These are phyloP conservation scores for Acanthamoeba sp. DNA, from an alignment of 208 protist species.

Conservation along the genomic window DNA sequence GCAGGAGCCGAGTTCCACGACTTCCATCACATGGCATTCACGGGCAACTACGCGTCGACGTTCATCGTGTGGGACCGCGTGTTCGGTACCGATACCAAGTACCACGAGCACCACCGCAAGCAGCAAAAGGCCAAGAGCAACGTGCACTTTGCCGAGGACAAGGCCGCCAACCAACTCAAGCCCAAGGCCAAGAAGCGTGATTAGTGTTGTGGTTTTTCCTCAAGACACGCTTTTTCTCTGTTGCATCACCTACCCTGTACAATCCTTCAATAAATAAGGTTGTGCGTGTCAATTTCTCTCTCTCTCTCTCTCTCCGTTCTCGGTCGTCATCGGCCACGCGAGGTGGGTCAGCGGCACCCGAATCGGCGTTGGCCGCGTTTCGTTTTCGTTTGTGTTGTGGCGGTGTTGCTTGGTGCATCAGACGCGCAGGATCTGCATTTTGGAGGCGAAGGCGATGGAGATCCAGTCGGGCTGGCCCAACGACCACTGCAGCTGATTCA, in stretches of 20 bases:
- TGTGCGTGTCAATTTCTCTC: too few relatives aligned
- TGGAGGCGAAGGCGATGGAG: conserved; percentile 87
- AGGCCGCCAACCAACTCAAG: not conserved
- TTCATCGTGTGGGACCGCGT: conserved; percentile 81
- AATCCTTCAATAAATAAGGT: too few relatives aligned
- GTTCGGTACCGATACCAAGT: conserved; percentile 82
- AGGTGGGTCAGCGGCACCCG: too few relatives aligned
- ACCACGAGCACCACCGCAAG: conserved; percentile 56
- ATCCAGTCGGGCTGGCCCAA: conserved; percentile 90
- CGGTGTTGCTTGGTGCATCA: not conserved
- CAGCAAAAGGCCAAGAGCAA: not conserved
- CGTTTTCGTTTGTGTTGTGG: not conserved
- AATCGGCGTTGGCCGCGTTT: too few relatives aligned
- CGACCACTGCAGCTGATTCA: conserved; percentile 94
- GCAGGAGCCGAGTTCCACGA: conserved; percentile 80
- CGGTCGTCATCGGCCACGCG: too few relatives aligned
- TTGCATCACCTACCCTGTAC: too few relatives aligned
- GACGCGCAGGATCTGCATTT: conserved; percentile 90
- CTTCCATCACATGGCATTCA: conserved; percentile 83
- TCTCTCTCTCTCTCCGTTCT: too few relatives aligned
- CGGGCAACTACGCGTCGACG: conserved; percentile 82
- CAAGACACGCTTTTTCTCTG: too few relatives aligned
- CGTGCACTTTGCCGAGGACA: not conserved
- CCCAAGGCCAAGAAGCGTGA: not conserved
- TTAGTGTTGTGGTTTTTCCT: not conserved